Evolutionary conservation across 768 basidiomycete species (phyloP), one percentile per base, ranked within the genome.

Genomic region (Cyathus striatus): DNA sequence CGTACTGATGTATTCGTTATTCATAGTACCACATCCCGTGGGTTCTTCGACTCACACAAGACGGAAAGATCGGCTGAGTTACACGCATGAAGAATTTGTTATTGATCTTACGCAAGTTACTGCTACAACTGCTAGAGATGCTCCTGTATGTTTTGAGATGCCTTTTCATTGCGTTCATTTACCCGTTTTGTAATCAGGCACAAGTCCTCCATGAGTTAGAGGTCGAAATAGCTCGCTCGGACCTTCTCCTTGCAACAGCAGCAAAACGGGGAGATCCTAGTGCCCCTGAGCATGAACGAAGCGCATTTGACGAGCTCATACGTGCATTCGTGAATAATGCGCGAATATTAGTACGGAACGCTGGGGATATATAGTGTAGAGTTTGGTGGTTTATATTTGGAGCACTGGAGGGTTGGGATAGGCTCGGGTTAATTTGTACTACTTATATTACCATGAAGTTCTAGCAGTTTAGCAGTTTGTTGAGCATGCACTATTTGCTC

Each of bases 61-160:
- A 45, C 72, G 76, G 66, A 99, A 96, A 66, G 90, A 99, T 64
- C 75, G 96, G 35, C 73, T 97, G 60, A 87, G 89, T 55, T 99
- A 99, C 61, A 68, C 83, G 3, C 96, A 99, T 62, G 93, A 97
- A 61, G 83, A 95, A 49, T 94, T 92, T 59, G 76, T 72, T 49
- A 83, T 99, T 49, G 96, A 99, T 66, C 75, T 99, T 38, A 98
- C 96, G 1, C 91, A 94, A 63, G 95, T 98, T 38, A 79, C 79
- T 2, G 73, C 83, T 3, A 71, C 70, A 6, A 54, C 64, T 10
- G 60, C 75, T 2, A 62, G 75, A 1, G 70, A 62, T 41, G 63
- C 65, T 44, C 70, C 76, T 34, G 85, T 87, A 56, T 50, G 77
- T 64, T n/a, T n/a, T n/a, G n/a, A n/a, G n/a, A n/a, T n/a, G n/a